Percentiles rank a stretch among this genome's conserved stretches.
phyloP scores from a whole-genome alignment of 2,329 filamentous ascomycete species.

The Trichoderma lentiforme region DNA sequence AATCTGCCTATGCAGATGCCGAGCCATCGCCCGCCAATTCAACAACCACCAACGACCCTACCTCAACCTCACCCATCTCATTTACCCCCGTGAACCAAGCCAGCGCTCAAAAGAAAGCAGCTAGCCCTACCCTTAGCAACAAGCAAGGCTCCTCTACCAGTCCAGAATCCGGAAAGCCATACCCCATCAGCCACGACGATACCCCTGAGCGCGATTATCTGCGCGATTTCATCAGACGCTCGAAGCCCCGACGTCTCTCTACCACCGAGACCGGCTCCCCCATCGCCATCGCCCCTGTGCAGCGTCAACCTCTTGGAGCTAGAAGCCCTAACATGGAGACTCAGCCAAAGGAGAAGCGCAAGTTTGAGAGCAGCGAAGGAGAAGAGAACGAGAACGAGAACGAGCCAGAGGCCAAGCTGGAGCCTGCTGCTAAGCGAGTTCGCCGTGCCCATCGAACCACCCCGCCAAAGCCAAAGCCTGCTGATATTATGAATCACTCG shows the following conservation, averaged over 20 bases:
- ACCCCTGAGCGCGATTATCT: slow-evolving; percentile 36
- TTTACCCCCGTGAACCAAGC: slow-evolving; percentile 30
- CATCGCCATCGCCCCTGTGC: slow-evolving; percentile 27
- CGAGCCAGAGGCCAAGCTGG: slow-evolving; percentile 22
- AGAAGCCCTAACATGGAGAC: slow-evolving; percentile 37
- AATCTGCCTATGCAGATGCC: background rate
- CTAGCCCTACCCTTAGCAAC: background rate
- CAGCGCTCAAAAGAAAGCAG: slow-evolving; percentile 4
- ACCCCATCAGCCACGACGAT: slow-evolving; percentile 26
- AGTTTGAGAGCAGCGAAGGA: slow-evolving; percentile 25
- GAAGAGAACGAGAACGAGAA: slow-evolving; percentile 21
- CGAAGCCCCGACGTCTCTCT: slow-evolving; percentile 28
- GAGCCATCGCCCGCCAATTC: background rate
- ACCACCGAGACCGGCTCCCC: slow-evolving; percentile 34
- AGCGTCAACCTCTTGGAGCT: slow-evolving; percentile 32
- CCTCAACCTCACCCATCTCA: slow-evolving; percentile 18
- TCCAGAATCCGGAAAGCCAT: background rate
- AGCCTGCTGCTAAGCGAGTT: slow-evolving; percentile 26
- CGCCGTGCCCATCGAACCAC: slow-evolving; percentile 22
- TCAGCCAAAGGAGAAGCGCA: slow-evolving; percentile 34
- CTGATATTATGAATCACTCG: slow-evolving; percentile 19
- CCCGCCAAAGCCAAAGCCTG: background rate
- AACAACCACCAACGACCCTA: background rate
- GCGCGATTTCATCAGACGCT: slow-evolving; percentile 36
- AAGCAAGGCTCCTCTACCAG: background rate